Base-by-base conservation (phyloP, 2,329 filamentous ascomycete species). In the Metarhizium sp. region DNA sequence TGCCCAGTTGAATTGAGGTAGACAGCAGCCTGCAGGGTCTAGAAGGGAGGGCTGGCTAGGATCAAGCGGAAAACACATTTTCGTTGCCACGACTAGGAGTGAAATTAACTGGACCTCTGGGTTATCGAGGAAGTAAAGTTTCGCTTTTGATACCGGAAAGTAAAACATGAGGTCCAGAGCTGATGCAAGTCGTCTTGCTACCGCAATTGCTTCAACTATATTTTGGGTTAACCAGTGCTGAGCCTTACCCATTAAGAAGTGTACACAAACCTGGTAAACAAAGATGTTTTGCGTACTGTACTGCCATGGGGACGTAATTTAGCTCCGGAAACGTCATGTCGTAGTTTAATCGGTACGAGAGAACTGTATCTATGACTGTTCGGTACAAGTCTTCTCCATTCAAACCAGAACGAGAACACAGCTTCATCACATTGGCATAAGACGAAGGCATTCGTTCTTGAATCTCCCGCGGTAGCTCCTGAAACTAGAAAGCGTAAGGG, bases 1-100 rank as follows among this genome's bases (percentile, higher is more conserved):
- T 0, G 69, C 59, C 92, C 92, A 97, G 65, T 92, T 75, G 55
- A 96, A 62, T 32, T 38, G 52, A 46, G 64, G 58, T 53, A 66
- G 20, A 5, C 8, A 48, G 25, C 4, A 29, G 20, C 25, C 45
- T n/a, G 45, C 50, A 32, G 50, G 36, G 30, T 30, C 46, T 11
- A 54, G 51, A 25, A 63, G 52, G 18, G 74, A 75, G 40, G 65
- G 69, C 7, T 78, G 79, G 60, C 75, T 63, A 25, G 74, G 73
- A 63, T 90, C 83, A 48, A 96, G 82, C 0, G 92, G 90, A 62
- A 90, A 91, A 20, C 87, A 75, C 2, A 96, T 69, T 63, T 96
- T 96, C 3, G 87, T 84, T 4, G 87, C 83, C 14, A 95, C 77
- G 2, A 96, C 74, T 3, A 96, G 69, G 3, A 90, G 73, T 4